Conservation (phyloP, 202 grass and related monocot species). For the Tripidium arundinaceum region DNA sequence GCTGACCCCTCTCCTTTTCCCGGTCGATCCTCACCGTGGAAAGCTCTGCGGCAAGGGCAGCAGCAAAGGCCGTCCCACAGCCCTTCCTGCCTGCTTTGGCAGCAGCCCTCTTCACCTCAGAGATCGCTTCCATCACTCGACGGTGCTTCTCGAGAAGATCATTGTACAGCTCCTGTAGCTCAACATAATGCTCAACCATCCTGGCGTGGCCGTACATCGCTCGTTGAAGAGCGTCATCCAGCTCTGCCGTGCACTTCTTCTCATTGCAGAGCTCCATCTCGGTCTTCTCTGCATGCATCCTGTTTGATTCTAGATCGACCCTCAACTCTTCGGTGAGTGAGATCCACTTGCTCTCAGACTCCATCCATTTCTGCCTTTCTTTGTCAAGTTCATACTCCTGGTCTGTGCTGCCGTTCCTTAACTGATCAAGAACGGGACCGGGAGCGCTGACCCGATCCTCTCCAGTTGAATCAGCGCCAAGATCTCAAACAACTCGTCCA, state of each 20-base stretch:
- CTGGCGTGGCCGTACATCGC: slow-evolving; percentile 78
- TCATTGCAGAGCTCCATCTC: slow-evolving; percentile 70
- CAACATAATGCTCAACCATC: slow-evolving; percentile 89
- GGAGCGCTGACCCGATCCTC: slow-evolving; percentile 64
- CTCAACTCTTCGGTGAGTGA: slow-evolving; percentile 83
- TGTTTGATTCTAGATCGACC: slow-evolving; percentile 77
- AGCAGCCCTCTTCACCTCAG: slow-evolving; percentile 81
- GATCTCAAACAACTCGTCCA: slow-evolving; percentile 90
- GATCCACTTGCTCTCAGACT: slow-evolving; percentile 97
- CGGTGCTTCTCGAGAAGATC: slow-evolving; percentile 77
- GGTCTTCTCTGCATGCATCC: slow-evolving; percentile 76
- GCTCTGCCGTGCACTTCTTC: slow-evolving; percentile 82
- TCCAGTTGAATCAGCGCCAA: slow-evolving; percentile 72
- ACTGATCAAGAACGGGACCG: slow-evolving; percentile 72
- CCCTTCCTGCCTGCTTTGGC: slow-evolving; percentile 81
- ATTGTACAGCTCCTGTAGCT: slow-evolving; percentile 86
- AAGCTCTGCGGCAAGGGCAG: slow-evolving; percentile 85
- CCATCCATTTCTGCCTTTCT: slow-evolving; percentile 86
- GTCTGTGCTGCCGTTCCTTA: slow-evolving; percentile 59
- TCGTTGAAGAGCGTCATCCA: slow-evolving; percentile 82
- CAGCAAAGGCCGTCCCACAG: slow-evolving; percentile 77
- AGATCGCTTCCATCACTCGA: slow-evolving; percentile 78
- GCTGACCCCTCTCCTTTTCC: slow-evolving; percentile 72
- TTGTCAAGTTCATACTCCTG: slow-evolving; percentile 67
- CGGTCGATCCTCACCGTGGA: slow-evolving; percentile 88